Base-by-base conservation (phyloP, 2,329 filamentous ascomycete species). In the Dactylellina cionopaga region DNA sequence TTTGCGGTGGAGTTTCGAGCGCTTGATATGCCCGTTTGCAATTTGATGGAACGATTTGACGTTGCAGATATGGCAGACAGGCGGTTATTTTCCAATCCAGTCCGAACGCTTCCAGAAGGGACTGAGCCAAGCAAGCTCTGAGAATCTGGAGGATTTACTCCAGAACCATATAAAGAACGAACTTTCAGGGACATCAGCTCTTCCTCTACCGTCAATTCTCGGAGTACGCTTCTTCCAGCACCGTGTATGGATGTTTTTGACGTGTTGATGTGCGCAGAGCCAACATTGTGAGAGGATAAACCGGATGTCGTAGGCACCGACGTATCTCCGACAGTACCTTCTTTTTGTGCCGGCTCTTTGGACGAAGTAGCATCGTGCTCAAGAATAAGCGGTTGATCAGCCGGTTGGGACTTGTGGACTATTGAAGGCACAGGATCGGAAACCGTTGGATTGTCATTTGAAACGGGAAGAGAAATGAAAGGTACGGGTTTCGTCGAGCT, bases 151-250 rank as follows among this genome's bases (percentile, higher is more conserved):
- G 55, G 55, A 2, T 64, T 71, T 9, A 76, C 49, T 11, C 74
- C 74, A 29, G 76, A 77, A 60, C 77, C 76, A 51, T 77, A 77
- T 27, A 77, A 68, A 5, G 75, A 76, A 27, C 76, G 76, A n/a
- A 77, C 76, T 47, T 75, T 76, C 33, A 76, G 65, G 15, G 74
- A 76, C 13, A 76, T 69, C 5, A 77, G 70, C 64, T 77, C 76
- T 31, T 77, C 76, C 31, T 77, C 76, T 2, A 75, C 75, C 4
- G 76, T 75, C 5, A 77, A 22, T 13, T 70, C 65, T 31, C 65
- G 54, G 15, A 70, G 51, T 13, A 70, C 43, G 31, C 65, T 70
- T 31, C 29, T 70, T 15, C 55, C 56, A n/a, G 49, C 43, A 25
- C 65, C 65, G 33, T 70, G 65, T 19, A 70, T 19, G n/a, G 65